Conservation (phyloP, 2,329 filamentous ascomycete genomes). For the Colletotrichum gloeosporioides region DNA sequence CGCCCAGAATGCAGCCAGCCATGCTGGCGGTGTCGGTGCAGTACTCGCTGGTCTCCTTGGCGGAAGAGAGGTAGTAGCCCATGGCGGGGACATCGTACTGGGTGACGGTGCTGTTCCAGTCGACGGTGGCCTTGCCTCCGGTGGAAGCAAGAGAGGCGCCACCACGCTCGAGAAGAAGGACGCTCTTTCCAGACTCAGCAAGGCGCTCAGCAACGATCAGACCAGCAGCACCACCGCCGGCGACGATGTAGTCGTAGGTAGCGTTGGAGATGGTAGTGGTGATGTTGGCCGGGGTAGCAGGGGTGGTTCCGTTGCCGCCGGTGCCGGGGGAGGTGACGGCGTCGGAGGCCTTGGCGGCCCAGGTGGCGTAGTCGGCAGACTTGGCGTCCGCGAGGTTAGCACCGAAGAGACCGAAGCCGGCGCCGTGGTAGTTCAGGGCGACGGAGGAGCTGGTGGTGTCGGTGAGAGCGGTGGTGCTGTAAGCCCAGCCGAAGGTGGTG, state of each 20-base stretch:
- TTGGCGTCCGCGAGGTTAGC: constrained; percentile 23
- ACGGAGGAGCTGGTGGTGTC: constrained; percentile 21
- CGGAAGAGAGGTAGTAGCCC: constrained; percentile 17
- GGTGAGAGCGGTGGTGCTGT: constrained; percentile 21
- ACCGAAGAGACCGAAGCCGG: constrained; percentile 26
- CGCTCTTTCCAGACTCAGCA: constrained; percentile 23
- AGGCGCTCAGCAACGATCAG: constrained; percentile 20
- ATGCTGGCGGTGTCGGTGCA: constrained; percentile 32
- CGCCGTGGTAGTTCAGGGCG: constrained; percentile 23
- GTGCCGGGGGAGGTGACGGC: constrained; percentile 19
- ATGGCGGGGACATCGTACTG: constrained; percentile 26
- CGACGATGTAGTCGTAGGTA: constrained; percentile 24
- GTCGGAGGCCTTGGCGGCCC: constrained; percentile 28
- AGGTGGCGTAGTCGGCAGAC: constrained; percentile 23
- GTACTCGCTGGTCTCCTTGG: constrained; percentile 21
- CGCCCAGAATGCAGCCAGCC: constrained; percentile 37
- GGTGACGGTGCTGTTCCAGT: constrained; percentile 31
- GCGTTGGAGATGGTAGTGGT: constrained; percentile 20
- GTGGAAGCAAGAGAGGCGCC: constrained; percentile 14
- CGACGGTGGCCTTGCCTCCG: constrained; percentile 24
- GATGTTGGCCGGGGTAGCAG: constrained; percentile 5
- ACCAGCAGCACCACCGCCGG: constrained; percentile 22
- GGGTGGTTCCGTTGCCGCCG: constrained; percentile 7
- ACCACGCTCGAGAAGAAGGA: constrained; percentile 23
- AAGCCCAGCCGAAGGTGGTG: constrained; percentile 19